phyloP scores from a whole-genome alignment of 108 stramenopile genomes.

The Nitzschia sp. region DNA sequence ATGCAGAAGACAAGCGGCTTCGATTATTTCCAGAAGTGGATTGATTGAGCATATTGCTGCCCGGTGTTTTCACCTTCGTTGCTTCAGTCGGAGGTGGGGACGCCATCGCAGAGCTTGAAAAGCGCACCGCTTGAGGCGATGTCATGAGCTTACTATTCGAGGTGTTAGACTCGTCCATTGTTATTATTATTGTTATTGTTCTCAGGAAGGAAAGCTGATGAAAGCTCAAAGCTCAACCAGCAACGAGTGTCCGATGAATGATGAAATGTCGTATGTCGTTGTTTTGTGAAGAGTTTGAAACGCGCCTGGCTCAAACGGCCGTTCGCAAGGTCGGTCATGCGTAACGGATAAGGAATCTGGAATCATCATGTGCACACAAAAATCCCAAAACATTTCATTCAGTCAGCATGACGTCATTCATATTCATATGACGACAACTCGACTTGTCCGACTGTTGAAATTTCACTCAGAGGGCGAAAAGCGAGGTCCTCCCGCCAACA shows the following conservation, averaged over 20 bases:
- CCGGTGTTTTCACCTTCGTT: constrained; percentile 5
- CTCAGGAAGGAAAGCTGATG: no score
- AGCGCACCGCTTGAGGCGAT: constrained; percentile 10
- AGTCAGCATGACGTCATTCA: no score
- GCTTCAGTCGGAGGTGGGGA: constrained; percentile 13
- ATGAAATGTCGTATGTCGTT: no score
- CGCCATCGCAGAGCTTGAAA: constrained; percentile 3
- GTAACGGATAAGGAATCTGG: background rate
- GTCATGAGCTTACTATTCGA: background rate
- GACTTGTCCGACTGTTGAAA: no score
- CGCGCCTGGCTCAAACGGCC: background rate
- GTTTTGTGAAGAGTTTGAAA: background rate
- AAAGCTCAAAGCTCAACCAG: no score
- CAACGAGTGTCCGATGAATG: no score
- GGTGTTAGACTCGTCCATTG: constrained; percentile 1
- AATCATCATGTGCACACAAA: no score
- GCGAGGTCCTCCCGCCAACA: no score
- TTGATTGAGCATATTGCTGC: background rate
- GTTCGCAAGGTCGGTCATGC: background rate
- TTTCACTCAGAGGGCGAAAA: no score
- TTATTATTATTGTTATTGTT: no score
- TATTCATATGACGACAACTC: no score
- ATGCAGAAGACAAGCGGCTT: constrained; percentile 33
- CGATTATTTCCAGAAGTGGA: constrained; percentile 8
- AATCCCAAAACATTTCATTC: no score